Base-by-base conservation (phyloP, 345 rosid species). In the Citrus cavaleriei region DNA sequence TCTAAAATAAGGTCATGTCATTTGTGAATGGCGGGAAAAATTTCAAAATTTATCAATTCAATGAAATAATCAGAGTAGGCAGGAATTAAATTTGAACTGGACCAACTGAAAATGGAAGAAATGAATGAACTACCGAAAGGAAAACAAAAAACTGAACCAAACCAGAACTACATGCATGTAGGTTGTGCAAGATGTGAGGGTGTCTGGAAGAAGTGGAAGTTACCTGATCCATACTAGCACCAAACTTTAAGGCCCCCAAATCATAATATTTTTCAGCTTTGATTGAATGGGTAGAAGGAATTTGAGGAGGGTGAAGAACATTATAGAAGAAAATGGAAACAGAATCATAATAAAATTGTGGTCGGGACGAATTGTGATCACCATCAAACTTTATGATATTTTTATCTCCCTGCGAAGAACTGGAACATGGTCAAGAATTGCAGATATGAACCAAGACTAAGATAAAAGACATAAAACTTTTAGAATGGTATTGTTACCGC, bases 351-450 rank as follows among this genome's bases (percentile, higher is more conserved):
- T 86, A 96, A 80, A 88, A 93, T 62, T 93, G 98, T 25, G 99
- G 98, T 80, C 99, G 84, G 27, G 99, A 91, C 54, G 98, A 87
- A 83, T 96, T 96, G 84, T 94, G 98, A 78, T 96, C 98, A 68
- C 98, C 99, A 77, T 96, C 95, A 81, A 96, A 96, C 85, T 90
- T 93, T 79, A 96, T 92, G 79, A 96, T 82, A 80, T 96, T 96
- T 85, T 93, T 96, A 86, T 94, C 98, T 58, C 99, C 99, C 99
- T 96, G 91, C 74, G 64, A 35, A 85, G 55, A 80, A 77, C 46
- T 28, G 81, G 30, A 72, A 65, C 49, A 37, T 70, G 8, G 58
- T 61, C 66, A 70, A 71, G 24, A 38, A 68, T 65, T 54, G 38
- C 72, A 59, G 76, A 64, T 66, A 62, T 19, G 22, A 55, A 77